Base-by-base conservation (phyloP, 371 early-diverging fungal species). In the Saksenaea oblongispora region DNA sequence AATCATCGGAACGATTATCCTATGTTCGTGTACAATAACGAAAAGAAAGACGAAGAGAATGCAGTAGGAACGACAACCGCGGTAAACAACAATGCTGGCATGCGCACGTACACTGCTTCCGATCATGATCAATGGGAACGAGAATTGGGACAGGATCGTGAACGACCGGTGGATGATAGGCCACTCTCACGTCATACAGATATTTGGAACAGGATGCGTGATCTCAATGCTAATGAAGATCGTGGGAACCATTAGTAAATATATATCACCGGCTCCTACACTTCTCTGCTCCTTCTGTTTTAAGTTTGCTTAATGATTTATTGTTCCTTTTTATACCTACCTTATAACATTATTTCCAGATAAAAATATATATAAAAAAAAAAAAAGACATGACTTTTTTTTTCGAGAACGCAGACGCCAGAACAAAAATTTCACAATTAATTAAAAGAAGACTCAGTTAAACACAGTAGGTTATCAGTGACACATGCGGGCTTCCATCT, bases 61-160 rank as follows among this genome's bases (percentile, higher is more conserved):
- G 59, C n/a, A 55, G 60, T n/a, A 39, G 55, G 34, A 58, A 64
- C 18, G 67, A 66, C 17, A 34, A 58, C 34, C 28, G 42, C 37
- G 57, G 0, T 17, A 53, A 14, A 44, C 35, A 14, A 36, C 53
- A 44, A 28, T 8, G 53, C 56, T 10, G 54, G 36, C 28, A 63
- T 59, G 36, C 64, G 65, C 13, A 80, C 74, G 1, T 80, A 80
- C 35, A 72, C 81, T 13, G 76, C 81, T 13, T 68, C 78, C 3
- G 81, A 80, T 53, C 75, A 80, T 42, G 81, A 72, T 47, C 66
- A 75, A 39, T 76, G 76, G 75, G 74, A 77, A 41, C 70, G 69
- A 4, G 59, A 73, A 15, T 64, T 75, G 8, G 62, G 57, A n/a
- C 70, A 62, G 27, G 59, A 65, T 34, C 60, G 64, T 7, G 59